Evolutionary conservation across 106 monocot genomes (phyloP).

Genomic region (Posidonia australis): DNA sequence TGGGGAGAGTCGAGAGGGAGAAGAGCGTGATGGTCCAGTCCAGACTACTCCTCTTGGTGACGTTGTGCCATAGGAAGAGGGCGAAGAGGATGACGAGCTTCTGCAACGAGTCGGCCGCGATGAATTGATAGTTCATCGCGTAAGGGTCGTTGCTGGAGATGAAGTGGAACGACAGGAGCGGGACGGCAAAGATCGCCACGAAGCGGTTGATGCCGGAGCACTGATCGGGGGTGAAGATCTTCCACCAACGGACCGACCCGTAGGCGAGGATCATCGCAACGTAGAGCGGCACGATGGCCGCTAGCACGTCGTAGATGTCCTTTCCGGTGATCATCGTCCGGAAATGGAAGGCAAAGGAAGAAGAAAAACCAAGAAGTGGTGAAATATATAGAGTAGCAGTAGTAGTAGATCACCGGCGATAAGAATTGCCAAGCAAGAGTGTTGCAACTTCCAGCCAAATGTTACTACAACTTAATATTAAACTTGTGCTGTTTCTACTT

Average conservation of each 20-base stretch:
- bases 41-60: slow-evolving; percentile 13
- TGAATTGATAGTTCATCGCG: slow-evolving; percentile 44
- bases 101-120: slow-evolving; percentile 51
- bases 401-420: too few relatives aligned
- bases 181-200: slow-evolving; percentile 42
- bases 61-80: slow-evolving; percentile 21
- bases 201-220: slow-evolving; percentile 62
- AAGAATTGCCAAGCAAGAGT: too few relatives aligned
- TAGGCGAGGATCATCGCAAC: slow-evolving; percentile 45
- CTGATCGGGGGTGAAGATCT: slow-evolving; percentile 52
- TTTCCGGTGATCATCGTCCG: slow-evolving; percentile 38
- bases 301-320: slow-evolving; percentile 46
- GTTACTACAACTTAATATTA: too few relatives aligned
- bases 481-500: too few relatives aligned
- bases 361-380: neutral
- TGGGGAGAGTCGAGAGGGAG: slow-evolving; percentile 47
- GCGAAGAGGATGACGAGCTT: slow-evolving; percentile 38
- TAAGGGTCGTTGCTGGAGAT: slow-evolving; percentile 38
- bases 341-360: neutral
- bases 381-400: too few relatives aligned
- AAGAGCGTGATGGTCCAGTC: slow-evolving; percentile 51
- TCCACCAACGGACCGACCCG: slow-evolving; percentile 37
- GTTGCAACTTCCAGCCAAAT: too few relatives aligned
- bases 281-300: slow-evolving; percentile 43
- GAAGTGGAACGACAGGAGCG: slow-evolving; percentile 51